Conservation (phyloP, 768 basidiomycete species). For the Roridomyces roridus region DNA sequence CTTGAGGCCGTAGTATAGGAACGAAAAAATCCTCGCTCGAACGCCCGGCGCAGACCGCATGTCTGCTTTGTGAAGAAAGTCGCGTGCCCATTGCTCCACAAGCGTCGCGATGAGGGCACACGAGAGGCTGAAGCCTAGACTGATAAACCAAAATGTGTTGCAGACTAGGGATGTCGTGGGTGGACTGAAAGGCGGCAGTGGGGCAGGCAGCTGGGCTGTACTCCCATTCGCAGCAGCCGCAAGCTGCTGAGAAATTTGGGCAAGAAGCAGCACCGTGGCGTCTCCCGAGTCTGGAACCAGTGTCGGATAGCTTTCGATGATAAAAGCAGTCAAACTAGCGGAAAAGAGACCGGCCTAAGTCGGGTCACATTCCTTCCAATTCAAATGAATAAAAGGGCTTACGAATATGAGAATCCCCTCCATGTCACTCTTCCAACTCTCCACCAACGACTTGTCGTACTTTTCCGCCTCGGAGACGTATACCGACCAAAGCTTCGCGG, state of each 20-base stretch:
- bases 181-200: neutral
- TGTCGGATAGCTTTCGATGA: constrained; percentile 1
- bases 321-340: constrained; percentile 2
- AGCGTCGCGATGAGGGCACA: neutral
- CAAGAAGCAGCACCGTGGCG: neutral
- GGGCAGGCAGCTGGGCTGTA: neutral
- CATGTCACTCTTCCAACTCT: neutral
- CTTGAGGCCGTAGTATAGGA: constrained; percentile 5
- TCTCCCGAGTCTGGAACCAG: neutral
- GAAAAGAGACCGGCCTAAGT: constrained; percentile 9
- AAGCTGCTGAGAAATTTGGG: constrained; percentile 6
- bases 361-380: no score
- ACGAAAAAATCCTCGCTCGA: constrained; percentile 6
- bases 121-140: neutral
- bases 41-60: constrained; percentile 6
- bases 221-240: constrained; percentile 1
- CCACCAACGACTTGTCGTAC: neutral
- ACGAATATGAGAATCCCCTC: neutral
- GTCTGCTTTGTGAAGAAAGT: neutral
- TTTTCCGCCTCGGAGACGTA: neutral
- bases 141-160: constrained; percentile 1
- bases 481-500: neutral
- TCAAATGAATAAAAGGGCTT: no score
- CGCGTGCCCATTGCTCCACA: neutral
- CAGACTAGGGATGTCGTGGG: neutral